Evolutionary conservation across 495 filamentous ascomycete species (phyloP), one percentile per base, ranked within the genome.

Genomic region (Paragyromitra xinjiangensis): DNA sequence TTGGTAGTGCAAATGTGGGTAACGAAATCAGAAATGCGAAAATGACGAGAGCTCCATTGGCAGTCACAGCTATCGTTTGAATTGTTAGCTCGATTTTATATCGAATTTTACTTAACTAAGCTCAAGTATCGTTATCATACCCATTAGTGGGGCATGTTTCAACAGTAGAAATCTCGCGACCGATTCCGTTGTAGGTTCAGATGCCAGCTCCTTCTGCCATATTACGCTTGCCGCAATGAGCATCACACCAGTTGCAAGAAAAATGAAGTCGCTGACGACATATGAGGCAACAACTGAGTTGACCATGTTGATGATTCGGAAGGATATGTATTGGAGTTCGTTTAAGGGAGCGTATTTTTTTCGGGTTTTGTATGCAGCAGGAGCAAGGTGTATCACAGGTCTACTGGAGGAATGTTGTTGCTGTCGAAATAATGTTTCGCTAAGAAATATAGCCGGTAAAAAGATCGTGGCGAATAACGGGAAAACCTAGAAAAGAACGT

Each of bases 141-240:
- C 77, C 61, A 58, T 79, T 78, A 79, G 75, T 80, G 51, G 91
- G 90, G 80, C 90, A 88, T 75, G 84, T 71, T 84, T 82, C 80
- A 92, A 87, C 40, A 94, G 81, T 37, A 93, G 80, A 78, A 91
- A 86, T 64, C 87, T 84, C 42, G 91, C 90, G 19, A 91, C 89
- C 50, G 85, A 90, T 73, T 83, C 83, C 65, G 83, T 84, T 81
- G 83, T 91, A 73, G 80, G 84, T 68, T 75, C 85, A 73, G 77
- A 78, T 40, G 82, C 84, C 82, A 85, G 84, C 78, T 83, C 84
- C 78, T 81, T 84, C 84, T 84, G 86, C 84, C 86, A 87, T 69
- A 90, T 85, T 78, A 92, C 78, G 24, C 89, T 88, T 77, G 91
- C 90, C 67, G 85, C 87, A 69, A 92, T 79, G 73, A 92, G 85